Evolutionary conservation across 2,329 filamentous ascomycete genomes (phyloP).

Genomic region (Fusarium agapanthi): DNA sequence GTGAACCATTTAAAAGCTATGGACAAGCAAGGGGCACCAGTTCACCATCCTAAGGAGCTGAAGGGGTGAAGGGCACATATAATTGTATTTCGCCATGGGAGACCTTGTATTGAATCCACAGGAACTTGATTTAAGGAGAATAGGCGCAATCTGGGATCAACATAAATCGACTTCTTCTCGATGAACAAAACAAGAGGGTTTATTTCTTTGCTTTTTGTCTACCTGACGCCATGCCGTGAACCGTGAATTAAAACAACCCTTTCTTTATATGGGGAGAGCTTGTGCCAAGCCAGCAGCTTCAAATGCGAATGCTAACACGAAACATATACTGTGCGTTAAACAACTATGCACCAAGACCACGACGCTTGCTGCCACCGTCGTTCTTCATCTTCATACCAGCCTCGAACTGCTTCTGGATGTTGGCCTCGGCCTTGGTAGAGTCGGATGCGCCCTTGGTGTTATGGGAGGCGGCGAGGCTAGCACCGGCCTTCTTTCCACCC

Average conservation of each 20-base stretch:
- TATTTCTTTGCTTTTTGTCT: conserved; percentile 39
- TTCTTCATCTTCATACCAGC: conserved; percentile 65
- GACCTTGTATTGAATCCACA: conserved; percentile 33
- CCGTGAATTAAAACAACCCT: conserved; percentile 24
- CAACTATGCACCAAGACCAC: conserved; percentile 61
- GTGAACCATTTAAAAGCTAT: conserved; percentile 1
- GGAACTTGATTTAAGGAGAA: conserved; percentile 38
- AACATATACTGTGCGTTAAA: not conserved
- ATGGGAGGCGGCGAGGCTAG: conserved; percentile 35
- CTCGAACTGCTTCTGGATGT: conserved; percentile 66
- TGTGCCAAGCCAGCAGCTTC: conserved; percentile 1
- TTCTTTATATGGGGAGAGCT: conserved; percentile 7
- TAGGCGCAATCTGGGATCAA: conserved; percentile 43
- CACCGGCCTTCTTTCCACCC: conserved; percentile 59
- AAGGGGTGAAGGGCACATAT: conserved; percentile 5
- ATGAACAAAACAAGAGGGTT: conserved; percentile 30
- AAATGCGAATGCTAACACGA: not conserved
- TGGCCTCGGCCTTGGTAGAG: conserved; percentile 56
- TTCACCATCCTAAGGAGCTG: conserved; percentile 1
- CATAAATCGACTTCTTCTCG: conserved; percentile 29
- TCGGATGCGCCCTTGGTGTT: conserved; percentile 43
- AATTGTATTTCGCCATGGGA: conserved; percentile 31
- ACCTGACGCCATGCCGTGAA: conserved; percentile 41
- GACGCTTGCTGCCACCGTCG: conserved; percentile 58
- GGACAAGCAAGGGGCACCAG: conserved; percentile 7